These are phyloP conservation scores for Kurtzmaniella quercitrusa DNA, from an alignment of 1,139 yeast species.

Conservation along the genomic window DNA sequence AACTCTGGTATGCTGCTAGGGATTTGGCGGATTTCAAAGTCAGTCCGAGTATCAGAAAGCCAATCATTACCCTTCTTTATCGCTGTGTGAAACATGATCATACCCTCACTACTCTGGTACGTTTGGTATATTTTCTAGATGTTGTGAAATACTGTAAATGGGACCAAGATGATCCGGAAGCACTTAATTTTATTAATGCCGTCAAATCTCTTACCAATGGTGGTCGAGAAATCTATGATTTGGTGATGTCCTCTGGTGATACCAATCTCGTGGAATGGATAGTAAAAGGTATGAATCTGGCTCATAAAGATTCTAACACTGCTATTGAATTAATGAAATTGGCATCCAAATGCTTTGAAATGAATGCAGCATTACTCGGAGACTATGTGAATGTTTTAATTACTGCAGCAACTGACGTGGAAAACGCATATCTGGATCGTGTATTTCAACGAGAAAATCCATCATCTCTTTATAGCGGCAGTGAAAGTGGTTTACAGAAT, in stretches of 20 bases:
- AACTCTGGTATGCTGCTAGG: conserved; percentile 71
- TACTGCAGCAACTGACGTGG: neutral
- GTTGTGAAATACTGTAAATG: conserved; percentile 45
- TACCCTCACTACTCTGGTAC: conserved; percentile 34
- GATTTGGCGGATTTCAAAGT: conserved; percentile 44
- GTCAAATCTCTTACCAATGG: conserved; percentile 51
- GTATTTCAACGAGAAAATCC: neutral
- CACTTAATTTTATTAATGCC: conserved; percentile 41
- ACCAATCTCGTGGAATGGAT: conserved; percentile 31
- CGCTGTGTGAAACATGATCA: conserved; percentile 58
- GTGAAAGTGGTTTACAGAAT: neutral
- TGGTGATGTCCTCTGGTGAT: conserved; percentile 44
- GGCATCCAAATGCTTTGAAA: conserved; percentile 43
- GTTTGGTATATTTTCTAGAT: conserved; percentile 57
- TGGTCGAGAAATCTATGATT: conserved; percentile 60
- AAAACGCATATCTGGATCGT: neutral
- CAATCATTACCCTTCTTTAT: conserved; percentile 50
- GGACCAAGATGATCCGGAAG: conserved; percentile 1
- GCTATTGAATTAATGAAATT: conserved; percentile 31
- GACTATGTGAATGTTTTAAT: conserved; percentile 15
- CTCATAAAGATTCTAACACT: conserved; percentile 5
- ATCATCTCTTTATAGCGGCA: neutral
- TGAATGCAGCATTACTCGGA: conserved; percentile 44
- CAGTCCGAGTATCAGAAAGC: conserved; percentile 44
- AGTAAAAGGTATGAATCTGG: conserved; percentile 22